phyloP scores from a whole-genome alignment of 768 basidiomycete species.

The Multifurca ochricompacta region DNA sequence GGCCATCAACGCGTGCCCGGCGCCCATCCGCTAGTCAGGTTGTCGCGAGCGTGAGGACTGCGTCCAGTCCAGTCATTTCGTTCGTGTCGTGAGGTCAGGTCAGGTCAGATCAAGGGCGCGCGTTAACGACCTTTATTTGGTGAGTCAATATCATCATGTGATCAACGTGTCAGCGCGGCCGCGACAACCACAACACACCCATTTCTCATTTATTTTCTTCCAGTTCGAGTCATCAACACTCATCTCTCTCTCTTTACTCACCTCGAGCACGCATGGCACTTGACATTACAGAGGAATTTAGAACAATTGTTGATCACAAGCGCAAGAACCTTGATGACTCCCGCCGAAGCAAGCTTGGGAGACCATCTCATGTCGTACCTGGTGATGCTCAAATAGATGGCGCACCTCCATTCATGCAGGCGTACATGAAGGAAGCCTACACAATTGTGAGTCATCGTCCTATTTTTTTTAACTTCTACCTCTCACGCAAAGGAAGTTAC shows the following conservation, averaged over 20 bases:
- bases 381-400: slow-evolving; percentile 11
- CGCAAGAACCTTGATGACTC: background rate
- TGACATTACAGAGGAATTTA: slow-evolving; percentile 15
- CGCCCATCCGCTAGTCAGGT: background rate
- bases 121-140: background rate
- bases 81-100: too few species aligned
- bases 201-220: background rate
- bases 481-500: slow-evolving; percentile 39
- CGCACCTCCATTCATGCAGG: slow-evolving; percentile 40
- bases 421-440: slow-evolving; percentile 71
- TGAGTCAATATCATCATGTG: slow-evolving; percentile 1
- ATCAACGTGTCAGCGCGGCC: background rate
- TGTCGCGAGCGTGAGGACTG: too few species aligned
- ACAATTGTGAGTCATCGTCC: slow-evolving; percentile 44
- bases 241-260: background rate
- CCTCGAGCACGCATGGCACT: background rate
- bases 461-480: background rate
- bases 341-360: background rate
- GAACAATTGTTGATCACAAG: slow-evolving; percentile 7
- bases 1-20: background rate
- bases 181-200: background rate
- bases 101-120: too few species aligned
- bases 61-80: too few species aligned
- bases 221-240: background rate
- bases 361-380: slow-evolving; percentile 7